phyloP scores from a whole-genome alignment of 139 green algal genomes.

The Coelastrella sp. region DNA sequence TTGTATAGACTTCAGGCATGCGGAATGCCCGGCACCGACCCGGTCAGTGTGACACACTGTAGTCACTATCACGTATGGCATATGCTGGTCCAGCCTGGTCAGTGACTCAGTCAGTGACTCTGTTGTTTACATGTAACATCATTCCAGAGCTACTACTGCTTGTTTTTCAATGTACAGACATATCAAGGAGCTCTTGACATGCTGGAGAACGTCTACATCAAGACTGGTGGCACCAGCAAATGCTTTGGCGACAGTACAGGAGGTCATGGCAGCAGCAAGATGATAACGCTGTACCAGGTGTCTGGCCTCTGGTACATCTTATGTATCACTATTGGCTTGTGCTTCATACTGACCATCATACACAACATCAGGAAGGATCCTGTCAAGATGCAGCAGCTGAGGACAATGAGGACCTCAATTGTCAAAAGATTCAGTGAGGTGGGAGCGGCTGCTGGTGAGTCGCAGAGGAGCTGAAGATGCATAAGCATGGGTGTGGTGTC shows the following conservation, averaged over 20 bases:
- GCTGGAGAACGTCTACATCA: conserved; percentile 47
- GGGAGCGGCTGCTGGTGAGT: background rate
- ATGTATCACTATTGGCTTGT: conserved; percentile 4
- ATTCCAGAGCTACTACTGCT: conserved; percentile 17
- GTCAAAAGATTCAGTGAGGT: background rate
- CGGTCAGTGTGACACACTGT: too few relatives aligned
- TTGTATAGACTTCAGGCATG: too few relatives aligned
- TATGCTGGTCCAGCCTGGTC: too few relatives aligned
- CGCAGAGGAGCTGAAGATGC: background rate
- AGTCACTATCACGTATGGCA: too few relatives aligned
- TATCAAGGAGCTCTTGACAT: conserved; percentile 50
- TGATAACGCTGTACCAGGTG: conserved; percentile 29
- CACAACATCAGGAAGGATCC: conserved; percentile 44
- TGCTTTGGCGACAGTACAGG: conserved; percentile 29
- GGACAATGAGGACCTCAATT: background rate
- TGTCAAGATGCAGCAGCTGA: background rate
- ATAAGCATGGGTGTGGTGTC: too few relatives aligned
- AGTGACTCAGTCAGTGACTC: too few relatives aligned
- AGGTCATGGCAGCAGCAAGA: conserved; percentile 6
- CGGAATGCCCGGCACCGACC: too few relatives aligned
- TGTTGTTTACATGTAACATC: too few relatives aligned
- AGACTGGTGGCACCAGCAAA: conserved; percentile 43
- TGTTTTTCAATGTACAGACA: conserved; percentile 5
- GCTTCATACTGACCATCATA: conserved; percentile 13
- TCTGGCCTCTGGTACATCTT: conserved; percentile 51